Conservation (phyloP, 139 green algal genomes). For the Desmodesmus armatus region DNA sequence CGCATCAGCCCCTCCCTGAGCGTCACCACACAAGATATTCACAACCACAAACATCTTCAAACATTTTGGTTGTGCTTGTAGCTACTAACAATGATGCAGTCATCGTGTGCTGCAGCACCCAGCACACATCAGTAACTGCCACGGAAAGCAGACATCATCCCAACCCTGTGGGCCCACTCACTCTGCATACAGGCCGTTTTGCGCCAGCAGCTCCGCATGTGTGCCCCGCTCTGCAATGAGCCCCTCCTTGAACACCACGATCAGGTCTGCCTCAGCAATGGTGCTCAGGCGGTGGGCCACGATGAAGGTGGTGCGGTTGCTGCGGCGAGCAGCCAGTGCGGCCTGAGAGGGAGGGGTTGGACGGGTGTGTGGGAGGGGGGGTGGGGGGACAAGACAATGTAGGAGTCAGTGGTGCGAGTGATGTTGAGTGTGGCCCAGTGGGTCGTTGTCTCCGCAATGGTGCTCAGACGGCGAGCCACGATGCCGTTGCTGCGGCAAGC, state of each 20-base stretch:
- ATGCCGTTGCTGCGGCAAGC: conserved; percentile 66
- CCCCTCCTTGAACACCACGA: conserved; percentile 75
- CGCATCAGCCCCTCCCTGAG: too few relatives aligned
- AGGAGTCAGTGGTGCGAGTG: too few relatives aligned
- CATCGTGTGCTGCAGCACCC: too few relatives aligned
- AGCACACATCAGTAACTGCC: too few relatives aligned
- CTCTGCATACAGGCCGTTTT: conserved; percentile 72
- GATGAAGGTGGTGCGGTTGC: conserved; percentile 83
- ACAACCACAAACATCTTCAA: too few relatives aligned
- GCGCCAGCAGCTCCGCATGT: conserved; percentile 80
- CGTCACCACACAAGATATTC: too few relatives aligned
- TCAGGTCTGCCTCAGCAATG: conserved; percentile 83
- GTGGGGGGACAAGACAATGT: neutral
- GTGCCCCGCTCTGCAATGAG: conserved; percentile 51
- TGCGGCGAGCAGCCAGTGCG: conserved; percentile 51
- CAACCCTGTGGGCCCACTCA: too few relatives aligned
- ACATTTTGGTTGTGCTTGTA: too few relatives aligned
- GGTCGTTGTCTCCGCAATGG: conserved; percentile 61
- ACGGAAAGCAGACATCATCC: too few relatives aligned
- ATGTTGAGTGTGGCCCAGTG: neutral
- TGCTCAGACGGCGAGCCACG: conserved; percentile 89
- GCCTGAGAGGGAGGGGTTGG: conserved; percentile 33
- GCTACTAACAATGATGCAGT: too few relatives aligned
- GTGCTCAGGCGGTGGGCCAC: conserved; percentile 91
- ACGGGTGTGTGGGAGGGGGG: too few relatives aligned